Evolutionary conservation across 1,284 basidiomycete species (phyloP).

Genomic region (Ceratobasidium sp.): DNA sequence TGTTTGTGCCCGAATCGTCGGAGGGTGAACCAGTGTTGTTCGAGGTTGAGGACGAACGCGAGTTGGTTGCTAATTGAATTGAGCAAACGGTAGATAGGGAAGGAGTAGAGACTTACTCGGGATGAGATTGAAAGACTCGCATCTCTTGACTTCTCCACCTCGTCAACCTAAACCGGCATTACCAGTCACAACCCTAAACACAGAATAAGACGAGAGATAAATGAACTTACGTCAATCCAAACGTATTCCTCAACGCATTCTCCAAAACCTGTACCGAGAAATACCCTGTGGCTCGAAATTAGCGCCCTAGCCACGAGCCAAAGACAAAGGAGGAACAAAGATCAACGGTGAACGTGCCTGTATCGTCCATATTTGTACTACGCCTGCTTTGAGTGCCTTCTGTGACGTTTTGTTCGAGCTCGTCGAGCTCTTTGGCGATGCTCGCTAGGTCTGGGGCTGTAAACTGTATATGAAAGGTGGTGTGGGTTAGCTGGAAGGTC

Average conservation of each 20-base stretch:
- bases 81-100: not conserved
- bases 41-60: conserved; percentile 89
- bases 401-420: conserved; percentile 60
- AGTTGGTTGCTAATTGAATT: conserved; percentile 73
- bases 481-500: conserved; percentile 10
- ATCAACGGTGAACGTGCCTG: conserved; percentile 63
- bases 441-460: conserved; percentile 87
- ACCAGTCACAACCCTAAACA: not conserved
- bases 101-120: conserved; percentile 71
- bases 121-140: conserved; percentile 78
- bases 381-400: conserved; percentile 61
- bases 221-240: conserved; percentile 76
- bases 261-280: conserved; percentile 89
- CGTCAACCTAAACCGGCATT: conserved; percentile 64
- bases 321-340: conserved; percentile 31
- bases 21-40: conserved; percentile 90
- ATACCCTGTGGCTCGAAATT: conserved; percentile 68
- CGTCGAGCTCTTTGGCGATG: conserved; percentile 78
- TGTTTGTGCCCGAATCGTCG: conserved; percentile 79
- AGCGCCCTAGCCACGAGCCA: conserved; percentile 48
- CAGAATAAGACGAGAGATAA: conserved; percentile 47
- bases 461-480: conserved; percentile 66
- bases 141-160: conserved; percentile 90
- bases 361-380: conserved; percentile 89
- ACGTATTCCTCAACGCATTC: conserved; percentile 79